Conservation (phyloP, 331 rosid genomes). For the Quercus tomentella region DNA sequence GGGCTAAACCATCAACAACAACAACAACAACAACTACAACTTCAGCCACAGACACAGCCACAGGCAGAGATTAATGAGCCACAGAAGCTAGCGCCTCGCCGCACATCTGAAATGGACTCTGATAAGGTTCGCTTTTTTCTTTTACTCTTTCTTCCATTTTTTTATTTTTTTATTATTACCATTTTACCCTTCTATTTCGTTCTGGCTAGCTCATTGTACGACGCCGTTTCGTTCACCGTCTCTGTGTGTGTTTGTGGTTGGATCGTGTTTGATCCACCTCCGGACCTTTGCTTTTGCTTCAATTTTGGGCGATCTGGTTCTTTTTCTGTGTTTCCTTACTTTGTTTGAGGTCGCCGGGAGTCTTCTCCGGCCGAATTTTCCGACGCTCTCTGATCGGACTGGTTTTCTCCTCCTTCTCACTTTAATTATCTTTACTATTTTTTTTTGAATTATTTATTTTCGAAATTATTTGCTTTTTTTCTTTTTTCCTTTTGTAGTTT, state of each 20-base stretch:
- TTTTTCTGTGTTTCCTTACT: constrained; percentile 20
- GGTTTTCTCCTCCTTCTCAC: neutral
- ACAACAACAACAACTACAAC: constrained; percentile 31
- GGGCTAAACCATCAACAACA: constrained; percentile 64
- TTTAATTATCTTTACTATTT: neutral
- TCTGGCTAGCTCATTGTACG: constrained; percentile 20
- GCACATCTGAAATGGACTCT: constrained; percentile 51
- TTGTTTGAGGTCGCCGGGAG: constrained; percentile 17
- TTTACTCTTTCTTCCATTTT: constrained; percentile 9
- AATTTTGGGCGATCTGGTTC: constrained; percentile 45
- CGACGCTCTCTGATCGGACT: constrained; percentile 8
- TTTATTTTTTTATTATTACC: constrained; percentile 14
- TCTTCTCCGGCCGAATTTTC: constrained; percentile 13
- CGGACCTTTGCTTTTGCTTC: constrained; percentile 22
- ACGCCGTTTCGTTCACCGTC: neutral
- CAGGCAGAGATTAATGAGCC: constrained; percentile 31
- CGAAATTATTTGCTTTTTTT: neutral
- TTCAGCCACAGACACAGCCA: constrained; percentile 18
- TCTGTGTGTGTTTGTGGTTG: constrained; percentile 12
- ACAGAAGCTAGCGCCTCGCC: constrained; percentile 35
- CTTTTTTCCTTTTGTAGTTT: neutral
- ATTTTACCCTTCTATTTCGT: neutral
- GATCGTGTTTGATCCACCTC: constrained; percentile 55
- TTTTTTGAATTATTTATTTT: neutral
- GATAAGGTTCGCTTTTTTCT: constrained; percentile 51